Percentiles rank a stretch among this genome's conserved stretches.
phyloP scores from a whole-genome alignment of 768 basidiomycete genomes.

The Sporobolomyces phaffii region DNA sequence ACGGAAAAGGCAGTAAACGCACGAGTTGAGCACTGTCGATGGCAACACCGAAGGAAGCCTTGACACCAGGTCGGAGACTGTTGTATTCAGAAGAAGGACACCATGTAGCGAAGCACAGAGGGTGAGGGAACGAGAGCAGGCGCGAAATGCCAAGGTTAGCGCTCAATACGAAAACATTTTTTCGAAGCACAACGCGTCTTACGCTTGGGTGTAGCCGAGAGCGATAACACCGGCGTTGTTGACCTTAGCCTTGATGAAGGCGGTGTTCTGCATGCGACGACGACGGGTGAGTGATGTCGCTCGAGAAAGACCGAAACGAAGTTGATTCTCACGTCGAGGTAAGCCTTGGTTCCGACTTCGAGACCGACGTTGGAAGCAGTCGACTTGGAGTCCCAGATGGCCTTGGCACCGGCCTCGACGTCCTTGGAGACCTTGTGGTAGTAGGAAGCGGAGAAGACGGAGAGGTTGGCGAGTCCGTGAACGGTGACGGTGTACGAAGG shows the following conservation, averaged over 20 bases:
- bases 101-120: neutral
- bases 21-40: slow-evolving; percentile 81
- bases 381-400: slow-evolving; percentile 88
- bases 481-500: slow-evolving; percentile 91
- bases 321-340: slow-evolving; percentile 49
- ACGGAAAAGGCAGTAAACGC: too few relatives aligned
- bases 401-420: slow-evolving; percentile 91
- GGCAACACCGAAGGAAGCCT: slow-evolving; percentile 86
- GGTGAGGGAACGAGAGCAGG: neutral
- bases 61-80: slow-evolving; percentile 78
- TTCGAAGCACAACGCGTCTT: neutral
- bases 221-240: slow-evolving; percentile 89
- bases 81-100: neutral
- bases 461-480: slow-evolving; percentile 90
- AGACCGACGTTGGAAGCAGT: slow-evolving; percentile 77
- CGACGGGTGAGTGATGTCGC: neutral
- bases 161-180: neutral
- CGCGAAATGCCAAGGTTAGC: neutral
- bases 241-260: slow-evolving; percentile 97
- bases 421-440: slow-evolving; percentile 91
- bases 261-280: slow-evolving; percentile 49
- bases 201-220: slow-evolving; percentile 50
- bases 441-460: slow-evolving; percentile 89
- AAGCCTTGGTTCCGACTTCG: slow-evolving; percentile 94
- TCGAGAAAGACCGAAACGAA: neutral